These are phyloP conservation scores for Monosporascus sp. DNA, from an alignment of 2,329 filamentous ascomycete species.

Conservation along the genomic window DNA sequence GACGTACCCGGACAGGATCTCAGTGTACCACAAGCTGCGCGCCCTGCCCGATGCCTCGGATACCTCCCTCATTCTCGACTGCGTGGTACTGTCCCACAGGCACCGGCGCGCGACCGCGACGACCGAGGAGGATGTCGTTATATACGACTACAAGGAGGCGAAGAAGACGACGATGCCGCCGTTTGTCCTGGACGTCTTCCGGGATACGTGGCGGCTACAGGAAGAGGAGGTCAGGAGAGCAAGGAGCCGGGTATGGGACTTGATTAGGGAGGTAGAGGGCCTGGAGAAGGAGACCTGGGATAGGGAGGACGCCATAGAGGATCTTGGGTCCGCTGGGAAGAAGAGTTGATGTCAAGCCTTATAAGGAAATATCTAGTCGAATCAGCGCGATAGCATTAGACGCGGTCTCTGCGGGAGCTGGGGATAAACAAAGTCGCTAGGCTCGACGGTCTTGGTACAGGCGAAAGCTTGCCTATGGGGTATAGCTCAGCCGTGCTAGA, in stretches of 20 bases:
- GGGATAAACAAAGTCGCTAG: too few relatives aligned
- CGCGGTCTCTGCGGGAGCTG: too few relatives aligned
- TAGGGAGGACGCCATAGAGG: slow-evolving; percentile 64
- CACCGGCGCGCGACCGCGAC: slow-evolving; percentile 68
- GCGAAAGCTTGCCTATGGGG: too few relatives aligned
- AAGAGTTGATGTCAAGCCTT: background rate
- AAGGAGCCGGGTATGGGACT: slow-evolving; percentile 44
- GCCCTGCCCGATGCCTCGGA: slow-evolving; percentile 39
- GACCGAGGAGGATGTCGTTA: slow-evolving; percentile 70
- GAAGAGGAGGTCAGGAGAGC: slow-evolving; percentile 51
- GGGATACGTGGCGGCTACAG: slow-evolving; percentile 55
- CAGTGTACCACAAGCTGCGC: slow-evolving; percentile 74
- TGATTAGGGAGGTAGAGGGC: slow-evolving; percentile 52
- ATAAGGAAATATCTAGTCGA: too few relatives aligned
- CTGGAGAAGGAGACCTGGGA: slow-evolving; percentile 75
- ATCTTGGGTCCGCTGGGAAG: slow-evolving; percentile 45
- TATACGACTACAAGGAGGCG: slow-evolving; percentile 65
- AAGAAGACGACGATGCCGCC: slow-evolving; percentile 52
- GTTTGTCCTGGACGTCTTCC: slow-evolving; percentile 59
- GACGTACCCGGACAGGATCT: slow-evolving; percentile 75
- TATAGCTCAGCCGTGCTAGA: too few relatives aligned
- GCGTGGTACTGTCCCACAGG: slow-evolving; percentile 67
- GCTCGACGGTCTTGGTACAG: too few relatives aligned
- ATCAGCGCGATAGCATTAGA: too few relatives aligned
- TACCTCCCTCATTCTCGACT: slow-evolving; percentile 52